Evolutionary conservation across 192 early-diverging fungal species (phyloP).

Genomic region (Linnemannia hyalina): DNA sequence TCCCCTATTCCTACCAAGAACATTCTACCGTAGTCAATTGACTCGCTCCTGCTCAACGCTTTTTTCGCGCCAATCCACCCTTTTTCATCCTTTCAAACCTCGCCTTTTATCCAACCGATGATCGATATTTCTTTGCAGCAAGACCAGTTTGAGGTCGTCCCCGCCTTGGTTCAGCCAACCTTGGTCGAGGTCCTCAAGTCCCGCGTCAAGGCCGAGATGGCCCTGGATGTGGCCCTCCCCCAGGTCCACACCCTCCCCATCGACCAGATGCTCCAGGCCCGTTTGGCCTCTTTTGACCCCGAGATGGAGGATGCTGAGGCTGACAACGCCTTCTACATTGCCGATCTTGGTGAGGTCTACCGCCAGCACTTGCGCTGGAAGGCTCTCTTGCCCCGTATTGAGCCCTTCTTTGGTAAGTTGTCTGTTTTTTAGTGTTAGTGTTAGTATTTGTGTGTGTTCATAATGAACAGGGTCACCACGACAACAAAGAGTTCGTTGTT

Average conservation of each 20-base stretch:
- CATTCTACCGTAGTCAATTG: not conserved
- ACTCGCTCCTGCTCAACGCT: not conserved
- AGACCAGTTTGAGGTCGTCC: constrained; percentile 55
- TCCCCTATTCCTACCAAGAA: constrained; percentile 4
- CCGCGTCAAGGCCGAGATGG: constrained; percentile 55
- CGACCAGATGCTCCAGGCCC: constrained; percentile 54
- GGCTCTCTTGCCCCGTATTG: constrained; percentile 87
- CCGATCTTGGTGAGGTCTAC: constrained; percentile 91
- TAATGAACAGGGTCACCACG: not conserved
- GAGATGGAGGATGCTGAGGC: constrained; percentile 66
- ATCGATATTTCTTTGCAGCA: constrained; percentile 58
- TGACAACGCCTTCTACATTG: constrained; percentile 96
- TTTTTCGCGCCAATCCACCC: not conserved
- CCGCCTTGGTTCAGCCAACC: constrained; percentile 57
- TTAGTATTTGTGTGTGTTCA: not conserved
- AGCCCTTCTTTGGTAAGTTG: constrained; percentile 92
- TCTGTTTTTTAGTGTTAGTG: constrained; percentile 15
- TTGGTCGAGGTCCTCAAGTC: constrained; percentile 54
- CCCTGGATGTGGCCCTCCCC: constrained; percentile 36
- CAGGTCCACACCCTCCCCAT: constrained; percentile 53
- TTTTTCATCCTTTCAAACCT: constrained; percentile 10
- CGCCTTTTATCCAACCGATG: constrained; percentile 27
- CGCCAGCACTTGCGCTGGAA: constrained; percentile 92
- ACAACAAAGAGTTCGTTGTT: not conserved
- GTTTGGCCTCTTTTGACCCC: constrained; percentile 45